Percentiles rank a stretch among this genome's conserved stretches.
phyloP scores from a whole-genome alignment of 106 monocot genomes.

The Dioscorea zingiberensis region DNA sequence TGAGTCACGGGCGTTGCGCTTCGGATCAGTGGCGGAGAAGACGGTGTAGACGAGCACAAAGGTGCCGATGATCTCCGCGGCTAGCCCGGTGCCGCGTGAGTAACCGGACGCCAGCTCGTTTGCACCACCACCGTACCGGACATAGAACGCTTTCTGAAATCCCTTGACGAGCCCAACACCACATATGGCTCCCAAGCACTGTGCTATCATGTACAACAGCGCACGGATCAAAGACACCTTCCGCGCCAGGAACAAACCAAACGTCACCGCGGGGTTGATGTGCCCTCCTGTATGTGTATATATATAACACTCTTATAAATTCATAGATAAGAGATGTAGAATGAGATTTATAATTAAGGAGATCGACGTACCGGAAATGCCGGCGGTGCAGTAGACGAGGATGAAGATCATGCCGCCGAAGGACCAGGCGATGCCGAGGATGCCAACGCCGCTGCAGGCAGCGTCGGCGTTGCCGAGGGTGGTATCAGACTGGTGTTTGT shows the following conservation, averaged over 20 bases:
- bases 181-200: constrained; percentile 41
- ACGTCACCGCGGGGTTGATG: constrained; percentile 51
- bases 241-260: constrained; percentile 46
- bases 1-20: constrained; percentile 54
- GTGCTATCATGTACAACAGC: constrained; percentile 37
- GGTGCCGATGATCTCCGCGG: constrained; percentile 56
- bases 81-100: constrained; percentile 42
- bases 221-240: constrained; percentile 41
- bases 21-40: constrained; percentile 56
- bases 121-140: constrained; percentile 36
- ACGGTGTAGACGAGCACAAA: constrained; percentile 46
- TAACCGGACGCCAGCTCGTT: constrained; percentile 26
- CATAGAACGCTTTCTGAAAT: constrained; percentile 29
- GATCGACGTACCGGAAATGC: constrained; percentile 55
- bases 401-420: constrained; percentile 97
- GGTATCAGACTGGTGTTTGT: constrained; percentile 17
- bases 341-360: not conserved
- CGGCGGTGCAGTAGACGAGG: constrained; percentile 97
- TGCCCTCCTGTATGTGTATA: constrained; percentile 26
- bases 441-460: constrained; percentile 17
- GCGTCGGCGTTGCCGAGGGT: not conserved
- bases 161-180: constrained; percentile 46
- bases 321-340: no score
- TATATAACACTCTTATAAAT: no score
- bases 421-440: constrained; percentile 59